These are phyloP conservation scores for Epicoccum nigrum DNA, from an alignment of 2,329 filamentous ascomycete genomes.

Conservation along the genomic window DNA sequence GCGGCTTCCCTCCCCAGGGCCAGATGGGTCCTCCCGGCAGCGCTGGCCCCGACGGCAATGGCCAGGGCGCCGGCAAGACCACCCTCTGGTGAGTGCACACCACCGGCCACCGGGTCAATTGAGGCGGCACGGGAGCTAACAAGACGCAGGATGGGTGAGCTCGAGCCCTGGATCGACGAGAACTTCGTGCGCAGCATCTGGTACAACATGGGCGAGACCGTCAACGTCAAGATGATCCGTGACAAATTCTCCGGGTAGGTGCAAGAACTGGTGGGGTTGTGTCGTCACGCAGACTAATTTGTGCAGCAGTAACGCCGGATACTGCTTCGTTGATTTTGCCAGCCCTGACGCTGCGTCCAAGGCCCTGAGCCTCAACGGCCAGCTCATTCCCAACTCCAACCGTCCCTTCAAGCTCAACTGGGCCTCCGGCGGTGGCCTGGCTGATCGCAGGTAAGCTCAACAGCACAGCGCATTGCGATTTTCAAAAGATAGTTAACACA, in stretches of 20 bases:
- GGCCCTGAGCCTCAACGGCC: constrained; percentile 88
- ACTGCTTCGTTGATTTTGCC: constrained; percentile 96
- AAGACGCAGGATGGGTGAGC: constrained; percentile 87
- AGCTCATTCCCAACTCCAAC: constrained; percentile 88
- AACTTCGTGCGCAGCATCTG: constrained; percentile 97
- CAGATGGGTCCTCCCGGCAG: constrained; percentile 54
- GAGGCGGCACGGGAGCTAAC: constrained; percentile 27
- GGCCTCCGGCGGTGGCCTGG: constrained; percentile 94
- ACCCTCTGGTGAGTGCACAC: constrained; percentile 56
- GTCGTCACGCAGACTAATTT: constrained; percentile 17
- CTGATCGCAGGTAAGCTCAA: constrained; percentile 78
- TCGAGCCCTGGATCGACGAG: constrained; percentile 99
- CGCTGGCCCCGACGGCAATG: constrained; percentile 42
- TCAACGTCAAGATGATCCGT: constrained; percentile 99
- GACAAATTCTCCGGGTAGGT: constrained; percentile 96
- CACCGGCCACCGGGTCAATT: constrained; percentile 4
- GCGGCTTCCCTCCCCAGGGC: constrained; percentile 56
- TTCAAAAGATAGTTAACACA: constrained; percentile 11
- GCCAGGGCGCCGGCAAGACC: constrained; percentile 56
- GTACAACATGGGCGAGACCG: constrained; percentile 89
- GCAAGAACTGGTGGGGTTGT: constrained; percentile 13
- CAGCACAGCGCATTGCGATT: background rate
- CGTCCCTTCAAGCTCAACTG: constrained; percentile 99
- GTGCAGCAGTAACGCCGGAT: constrained; percentile 92
- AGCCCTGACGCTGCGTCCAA: constrained; percentile 85